These are phyloP conservation scores for Ophiostoma ulmi DNA, from an alignment of 2,329 filamentous ascomycete genomes.

Conservation along the genomic window DNA sequence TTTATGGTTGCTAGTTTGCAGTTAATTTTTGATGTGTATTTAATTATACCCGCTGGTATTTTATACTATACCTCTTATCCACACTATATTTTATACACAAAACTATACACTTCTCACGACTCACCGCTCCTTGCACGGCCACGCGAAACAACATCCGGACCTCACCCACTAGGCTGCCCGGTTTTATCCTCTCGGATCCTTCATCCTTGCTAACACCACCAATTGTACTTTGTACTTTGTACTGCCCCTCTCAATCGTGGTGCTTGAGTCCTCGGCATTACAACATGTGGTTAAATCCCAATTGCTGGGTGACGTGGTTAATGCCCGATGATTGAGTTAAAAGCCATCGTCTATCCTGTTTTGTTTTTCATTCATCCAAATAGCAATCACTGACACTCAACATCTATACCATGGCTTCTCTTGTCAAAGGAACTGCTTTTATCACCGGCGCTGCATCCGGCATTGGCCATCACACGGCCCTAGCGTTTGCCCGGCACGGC, in stretches of 20 bases:
- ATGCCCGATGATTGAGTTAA: too few species aligned
- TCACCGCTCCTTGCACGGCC: neutral
- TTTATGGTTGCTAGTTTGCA: neutral
- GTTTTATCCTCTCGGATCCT: neutral
- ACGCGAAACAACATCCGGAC: neutral
- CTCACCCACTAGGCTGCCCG: neutral
- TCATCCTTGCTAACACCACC: neutral
- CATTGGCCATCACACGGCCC: conserved; percentile 1
- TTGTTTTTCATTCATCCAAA: too few species aligned
- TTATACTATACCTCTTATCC: neutral
- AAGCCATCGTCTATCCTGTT: too few species aligned
- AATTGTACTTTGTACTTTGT: neutral
- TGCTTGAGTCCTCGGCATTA: neutral
- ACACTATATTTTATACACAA: neutral
- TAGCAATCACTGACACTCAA: neutral
- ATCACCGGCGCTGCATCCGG: neutral
- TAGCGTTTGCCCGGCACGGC: neutral
- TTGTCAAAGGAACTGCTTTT: conserved; percentile 1
- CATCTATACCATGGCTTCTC: neutral
- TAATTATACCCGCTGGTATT: neutral
- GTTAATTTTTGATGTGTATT: neutral
- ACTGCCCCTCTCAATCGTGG: neutral
- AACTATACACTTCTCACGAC: neutral
- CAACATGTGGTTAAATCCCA: neutral
- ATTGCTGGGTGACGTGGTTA: neutral